These are phyloP conservation scores for Kwoniella sp. DNA, from an alignment of 768 basidiomycete species.

Conservation along the genomic window DNA sequence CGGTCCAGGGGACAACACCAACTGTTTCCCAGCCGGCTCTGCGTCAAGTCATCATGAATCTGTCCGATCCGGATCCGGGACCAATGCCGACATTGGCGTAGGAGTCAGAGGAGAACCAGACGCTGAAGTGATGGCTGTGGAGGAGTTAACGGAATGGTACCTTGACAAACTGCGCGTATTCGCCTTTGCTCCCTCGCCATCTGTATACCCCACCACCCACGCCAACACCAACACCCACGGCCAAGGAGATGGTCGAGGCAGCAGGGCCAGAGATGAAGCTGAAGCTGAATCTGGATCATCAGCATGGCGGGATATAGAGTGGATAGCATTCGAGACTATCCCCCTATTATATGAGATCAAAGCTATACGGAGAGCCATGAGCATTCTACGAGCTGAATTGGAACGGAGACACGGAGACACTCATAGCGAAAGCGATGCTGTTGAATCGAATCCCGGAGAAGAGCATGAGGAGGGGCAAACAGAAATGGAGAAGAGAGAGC, in stretches of 20 bases:
- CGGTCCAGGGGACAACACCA: conserved; percentile 59
- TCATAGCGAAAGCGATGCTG: no score
- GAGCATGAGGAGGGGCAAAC: neutral
- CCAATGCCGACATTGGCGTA: no score
- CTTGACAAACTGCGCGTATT: conserved; percentile 65
- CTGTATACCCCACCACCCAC: neutral
- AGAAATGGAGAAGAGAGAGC: neutral
- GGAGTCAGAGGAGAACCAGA: neutral
- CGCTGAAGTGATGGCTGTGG: conserved; percentile 19
- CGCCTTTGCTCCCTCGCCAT: conserved; percentile 38
- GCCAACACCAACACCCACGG: neutral
- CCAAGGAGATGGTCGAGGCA: conserved; percentile 9
- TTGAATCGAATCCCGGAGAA: no score
- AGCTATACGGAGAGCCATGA: conserved; percentile 68
- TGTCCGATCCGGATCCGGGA: no score
- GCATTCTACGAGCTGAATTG: conserved; percentile 51
- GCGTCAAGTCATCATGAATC: neutral
- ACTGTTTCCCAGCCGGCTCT: conserved; percentile 22
- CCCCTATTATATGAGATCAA: conserved; percentile 68
- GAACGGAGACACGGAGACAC: conserved; percentile 1
- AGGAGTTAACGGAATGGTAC: conserved; percentile 67
- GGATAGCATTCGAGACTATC: conserved; percentile 76
- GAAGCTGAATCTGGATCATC: conserved; percentile 48
- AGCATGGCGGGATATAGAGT: conserved; percentile 65
- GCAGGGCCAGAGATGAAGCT: neutral